Conservation (phyloP, 1,284 basidiomycete genomes). For the Tremellales sp. region DNA sequence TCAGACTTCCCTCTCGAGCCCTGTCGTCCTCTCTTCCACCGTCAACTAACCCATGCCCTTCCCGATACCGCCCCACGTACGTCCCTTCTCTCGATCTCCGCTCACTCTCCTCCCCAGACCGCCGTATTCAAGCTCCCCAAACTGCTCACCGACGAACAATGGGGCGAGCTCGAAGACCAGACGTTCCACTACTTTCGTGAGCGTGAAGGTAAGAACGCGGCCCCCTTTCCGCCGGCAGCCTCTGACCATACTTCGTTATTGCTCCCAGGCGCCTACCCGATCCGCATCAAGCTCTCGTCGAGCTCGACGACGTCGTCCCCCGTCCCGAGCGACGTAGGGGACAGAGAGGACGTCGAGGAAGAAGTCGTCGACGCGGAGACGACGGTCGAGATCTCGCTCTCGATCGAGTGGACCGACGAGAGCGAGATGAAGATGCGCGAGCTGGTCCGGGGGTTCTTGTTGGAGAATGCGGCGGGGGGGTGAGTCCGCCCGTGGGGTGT, state of each 20-base stretch:
- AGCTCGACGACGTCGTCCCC: too few species aligned
- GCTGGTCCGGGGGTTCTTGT: conserved; percentile 11
- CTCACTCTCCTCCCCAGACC: conserved; percentile 7
- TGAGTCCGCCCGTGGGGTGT: conserved; percentile 6
- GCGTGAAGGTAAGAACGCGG: neutral
- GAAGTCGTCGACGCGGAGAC: too few species aligned
- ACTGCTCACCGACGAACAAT: conserved; percentile 15
- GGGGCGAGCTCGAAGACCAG: conserved; percentile 17
- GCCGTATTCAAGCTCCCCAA: conserved; percentile 16
- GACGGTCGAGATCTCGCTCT: conserved; percentile 9
- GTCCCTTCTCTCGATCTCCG: neutral
- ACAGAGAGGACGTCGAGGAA: too few species aligned
- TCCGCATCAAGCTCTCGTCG: neutral
- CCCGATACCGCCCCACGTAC: conserved; percentile 15
- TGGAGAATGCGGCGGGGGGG: conserved; percentile 20
- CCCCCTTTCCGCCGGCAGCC: neutral
- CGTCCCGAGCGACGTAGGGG: too few species aligned
- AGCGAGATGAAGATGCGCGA: conserved; percentile 11
- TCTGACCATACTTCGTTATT: neutral
- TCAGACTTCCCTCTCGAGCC: too few species aligned
- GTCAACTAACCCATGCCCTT: conserved; percentile 12
- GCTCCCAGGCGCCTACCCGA: neutral
- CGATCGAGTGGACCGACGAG: conserved; percentile 10
- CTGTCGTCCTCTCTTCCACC: too few species aligned
- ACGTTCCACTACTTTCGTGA: conserved; percentile 15